Evolutionary conservation across 371 early-diverging fungal genomes (phyloP), one percentile per base, ranked within the genome.

Genomic region (Apophysomyces sp.): DNA sequence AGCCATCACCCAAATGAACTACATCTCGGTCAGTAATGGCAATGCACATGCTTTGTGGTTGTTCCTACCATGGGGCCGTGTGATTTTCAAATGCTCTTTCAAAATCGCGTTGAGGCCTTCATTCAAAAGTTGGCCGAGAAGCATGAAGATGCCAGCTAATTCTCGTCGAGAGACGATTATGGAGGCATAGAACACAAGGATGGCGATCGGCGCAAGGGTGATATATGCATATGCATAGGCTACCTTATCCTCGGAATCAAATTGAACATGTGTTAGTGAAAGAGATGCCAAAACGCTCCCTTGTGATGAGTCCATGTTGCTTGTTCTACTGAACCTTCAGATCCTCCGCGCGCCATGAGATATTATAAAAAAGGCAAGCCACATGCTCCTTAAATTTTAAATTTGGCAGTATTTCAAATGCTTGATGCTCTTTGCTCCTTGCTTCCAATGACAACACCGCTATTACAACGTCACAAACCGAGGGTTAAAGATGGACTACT

Each of bases 1-100:
- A 95, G 0, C 96, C 96, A 36, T 83, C 83, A 2, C 95, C 94
- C 11, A 94, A 77, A 60, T 88, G 87, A 51, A 71, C 89, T 89
- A 67, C 57, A 37, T 26, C 30, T 31, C 18, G 4, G 62, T 29
- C 32, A 21, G 52, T 16, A 51, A 37, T 58, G 9, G 21, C 53
- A 21, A 39, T 54, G 2, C n/a, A 39, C 1, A 44, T 51, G 21
- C 27, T 21, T 13, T 15, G 27, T 29, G 24, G 1, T 0, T 27
- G n/a, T 29, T 36, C 31, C 63, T 81, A 92, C 93, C 70, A 59
- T 86, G 78, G 0, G 96, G 97, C 60, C 97, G 81, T 12, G 87
- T 84, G 58, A 93, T 78, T 49, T 81, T 81, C 39, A 94, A 75
- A n/a, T 68, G 58, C 51, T 78, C 73, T 73, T 97, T 97, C 12